Conservation (phyloP, 805 yeast genomes). For the Sugiyamaella mastotermitis region DNA sequence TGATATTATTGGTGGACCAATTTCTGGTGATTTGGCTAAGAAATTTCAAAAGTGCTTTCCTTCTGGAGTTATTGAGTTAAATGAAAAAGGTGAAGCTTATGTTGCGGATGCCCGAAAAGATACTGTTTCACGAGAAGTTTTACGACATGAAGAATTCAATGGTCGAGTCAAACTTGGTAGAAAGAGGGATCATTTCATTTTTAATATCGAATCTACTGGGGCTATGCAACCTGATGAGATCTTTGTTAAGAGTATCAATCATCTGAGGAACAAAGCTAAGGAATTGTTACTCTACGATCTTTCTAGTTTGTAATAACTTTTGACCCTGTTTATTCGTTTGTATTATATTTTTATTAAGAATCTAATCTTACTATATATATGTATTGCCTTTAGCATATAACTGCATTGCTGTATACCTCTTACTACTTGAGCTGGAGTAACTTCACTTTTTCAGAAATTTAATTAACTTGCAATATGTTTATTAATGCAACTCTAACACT, state of each 20-base stretch:
- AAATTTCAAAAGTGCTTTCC: conserved; percentile 89
- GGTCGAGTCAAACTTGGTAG: conserved; percentile 90
- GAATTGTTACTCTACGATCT: conserved; percentile 20
- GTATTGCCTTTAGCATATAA: too few species aligned
- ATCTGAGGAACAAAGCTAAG: conserved; percentile 64
- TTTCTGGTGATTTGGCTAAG: conserved; percentile 67
- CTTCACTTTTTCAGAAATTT: too few species aligned
- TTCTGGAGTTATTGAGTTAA: conserved; percentile 80
- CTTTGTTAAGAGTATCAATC: conserved; percentile 82
- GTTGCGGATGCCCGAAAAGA: conserved; percentile 90
- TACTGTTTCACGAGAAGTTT: conserved; percentile 93
- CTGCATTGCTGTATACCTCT: too few species aligned
- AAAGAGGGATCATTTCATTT: conserved; percentile 85
- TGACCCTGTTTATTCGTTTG: not conserved
- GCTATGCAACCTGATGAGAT: conserved; percentile 97
- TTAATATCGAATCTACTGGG: conserved; percentile 91
- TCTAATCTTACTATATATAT: too few species aligned
- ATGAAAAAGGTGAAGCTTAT: conserved; percentile 60
- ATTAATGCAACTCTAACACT: too few species aligned
- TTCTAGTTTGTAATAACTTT: not conserved
- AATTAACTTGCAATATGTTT: too few species aligned
- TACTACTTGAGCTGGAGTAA: too few species aligned
- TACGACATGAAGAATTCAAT: conserved; percentile 86
- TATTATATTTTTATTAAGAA: not conserved
- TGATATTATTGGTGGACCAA: conserved; percentile 60